phyloP scores from a whole-genome alignment of 257 asterid species.

The Haberlea rhodopensis region DNA sequence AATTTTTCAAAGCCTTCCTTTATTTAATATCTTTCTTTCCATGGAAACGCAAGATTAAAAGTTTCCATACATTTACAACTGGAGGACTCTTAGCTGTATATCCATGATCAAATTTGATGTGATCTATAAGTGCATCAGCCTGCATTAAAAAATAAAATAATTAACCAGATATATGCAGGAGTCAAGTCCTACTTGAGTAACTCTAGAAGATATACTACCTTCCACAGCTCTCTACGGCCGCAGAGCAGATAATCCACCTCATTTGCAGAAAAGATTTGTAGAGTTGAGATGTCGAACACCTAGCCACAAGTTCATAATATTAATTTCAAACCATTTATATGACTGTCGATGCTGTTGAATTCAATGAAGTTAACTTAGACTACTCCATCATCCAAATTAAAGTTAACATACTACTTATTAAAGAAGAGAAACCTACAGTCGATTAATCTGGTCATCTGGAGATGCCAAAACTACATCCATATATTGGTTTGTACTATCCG shows the following conservation, averaged over 20 bases:
- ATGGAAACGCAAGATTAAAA: conserved; percentile 23
- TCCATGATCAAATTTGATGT: conserved; percentile 98
- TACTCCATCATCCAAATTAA: conserved; percentile 10
- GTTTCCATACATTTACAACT: conserved; percentile 57
- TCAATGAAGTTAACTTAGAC: background rate
- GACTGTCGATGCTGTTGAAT: background rate
- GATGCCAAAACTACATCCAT: background rate
- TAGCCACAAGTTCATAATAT: conserved; percentile 25
- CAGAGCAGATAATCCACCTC: conserved; percentile 96
- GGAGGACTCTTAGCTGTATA: conserved; percentile 96
- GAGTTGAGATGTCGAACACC: conserved; percentile 84
- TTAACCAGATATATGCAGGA: conserved; percentile 23
- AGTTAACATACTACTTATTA: no score
- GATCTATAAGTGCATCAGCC: conserved; percentile 87
- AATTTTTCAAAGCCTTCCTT: background rate
- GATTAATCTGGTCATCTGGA: background rate
- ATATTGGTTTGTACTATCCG: background rate
- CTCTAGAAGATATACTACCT: conserved; percentile 49
- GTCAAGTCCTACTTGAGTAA: conserved; percentile 14
- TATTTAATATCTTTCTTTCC: background rate
- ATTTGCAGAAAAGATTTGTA: conserved; percentile 85
- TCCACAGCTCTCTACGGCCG: conserved; percentile 97
- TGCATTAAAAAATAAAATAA: conserved; percentile 40
- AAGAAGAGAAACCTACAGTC: background rate
- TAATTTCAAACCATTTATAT: background rate